Base-by-base conservation (phyloP, 495 filamentous ascomycete genomes). In the Xylaria grammica region DNA sequence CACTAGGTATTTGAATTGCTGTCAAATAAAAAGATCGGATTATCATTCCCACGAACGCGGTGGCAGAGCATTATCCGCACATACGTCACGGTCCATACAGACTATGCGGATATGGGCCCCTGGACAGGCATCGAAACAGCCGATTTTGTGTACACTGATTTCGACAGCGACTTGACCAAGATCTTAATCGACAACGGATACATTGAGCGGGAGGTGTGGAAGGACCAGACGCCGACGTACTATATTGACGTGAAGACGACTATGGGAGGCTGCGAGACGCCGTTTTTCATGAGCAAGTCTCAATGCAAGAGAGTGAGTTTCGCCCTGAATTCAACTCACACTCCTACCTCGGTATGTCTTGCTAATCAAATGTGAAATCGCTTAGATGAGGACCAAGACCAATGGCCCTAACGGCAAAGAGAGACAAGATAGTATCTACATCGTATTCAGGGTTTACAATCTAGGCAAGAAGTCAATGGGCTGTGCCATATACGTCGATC, bases 231-330 rank as follows among this genome's bases (percentile, higher is more conserved):
- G 20, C 79, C 75, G n/a, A 60, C 67, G 32, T 82, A 79, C 60
- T 77, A 67, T 34, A 75, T 82, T 44, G 79, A 82, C 59, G 79
- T 84, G 34, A 84, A 81, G 61, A 67, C 78, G 26, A 81, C 79
- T 0, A 79, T 15, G 15, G 40, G 40, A 9, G 40, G 8, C 3
- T 42, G 6, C 40, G 40, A 42, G 40, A 42, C 40, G 8, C 40
- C 40, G 3, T 42, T 42, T 15, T 10, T 42, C 7, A 42, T 42
- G 40, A 42, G 40, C 40, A 42, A 42, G 40, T 42, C 40, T 3
- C 40, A 42, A 17, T 42, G 40, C 40, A 42, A 17, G 40, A 42
- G 40, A 15, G 40, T 42, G 17, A 42, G 40, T 17, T 3, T 3
- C 17, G 7, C 15, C 40, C 8, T 9, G 15, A 42, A 3, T 42